These are phyloP conservation scores for Annulohypoxylon moriforme DNA, from an alignment of 495 filamentous ascomycete species.

Conservation along the genomic window DNA sequence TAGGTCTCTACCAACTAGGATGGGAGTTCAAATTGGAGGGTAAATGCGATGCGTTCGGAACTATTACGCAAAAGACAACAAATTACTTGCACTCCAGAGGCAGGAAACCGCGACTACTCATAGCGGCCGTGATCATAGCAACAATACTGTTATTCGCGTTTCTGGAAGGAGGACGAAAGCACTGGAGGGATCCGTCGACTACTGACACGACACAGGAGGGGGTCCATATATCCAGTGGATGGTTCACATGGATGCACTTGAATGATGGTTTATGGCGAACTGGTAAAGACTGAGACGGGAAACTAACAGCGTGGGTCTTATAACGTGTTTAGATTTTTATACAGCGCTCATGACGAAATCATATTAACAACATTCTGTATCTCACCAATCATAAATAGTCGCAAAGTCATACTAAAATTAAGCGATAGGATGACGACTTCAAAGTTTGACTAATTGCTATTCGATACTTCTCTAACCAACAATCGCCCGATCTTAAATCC, in stretches of 20 bases:
- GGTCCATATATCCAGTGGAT: constrained; percentile 9
- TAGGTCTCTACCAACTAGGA: constrained; percentile 76
- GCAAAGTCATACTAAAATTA: background rate
- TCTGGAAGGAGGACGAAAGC: background rate
- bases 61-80: constrained; percentile 70
- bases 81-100: constrained; percentile 48
- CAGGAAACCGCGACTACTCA: constrained; percentile 17
- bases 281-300: background rate
- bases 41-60: constrained; percentile 69
- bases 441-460: background rate
- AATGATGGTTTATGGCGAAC: constrained; percentile 20
- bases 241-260: constrained; percentile 28
- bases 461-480: background rate
- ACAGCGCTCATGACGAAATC: background rate
- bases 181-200: background rate
- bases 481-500: background rate
- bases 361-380: constrained; percentile 1
- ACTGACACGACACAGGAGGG: constrained; percentile 1
- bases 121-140: constrained; percentile 10
- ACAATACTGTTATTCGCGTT: constrained; percentile 2
- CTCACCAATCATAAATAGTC: background rate
- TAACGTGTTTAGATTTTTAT: constrained; percentile 5
- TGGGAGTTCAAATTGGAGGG: constrained; percentile 73
- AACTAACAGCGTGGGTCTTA: background rate
- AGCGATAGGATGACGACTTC: background rate